Base-by-base conservation (phyloP, 225 moss, liverwort and hornwort species). In the Physcomitrellopsis africana region DNA sequence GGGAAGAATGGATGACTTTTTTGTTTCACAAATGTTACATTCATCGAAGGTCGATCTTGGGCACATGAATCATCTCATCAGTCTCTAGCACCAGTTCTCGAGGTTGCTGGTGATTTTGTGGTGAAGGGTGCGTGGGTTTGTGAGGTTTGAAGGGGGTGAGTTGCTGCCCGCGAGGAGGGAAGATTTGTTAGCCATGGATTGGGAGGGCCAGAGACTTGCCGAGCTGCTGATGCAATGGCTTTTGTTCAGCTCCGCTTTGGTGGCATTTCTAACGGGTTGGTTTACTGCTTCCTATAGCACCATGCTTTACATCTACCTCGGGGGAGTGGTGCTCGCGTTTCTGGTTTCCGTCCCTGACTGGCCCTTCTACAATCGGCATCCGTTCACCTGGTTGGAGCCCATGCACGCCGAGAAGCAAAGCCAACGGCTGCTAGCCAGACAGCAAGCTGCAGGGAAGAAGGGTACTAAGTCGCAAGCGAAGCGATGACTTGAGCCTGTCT, bases 161-260 rank as follows among this genome's bases (percentile, higher is more conserved):
- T 15, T 7, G 32, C 32, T 37, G 5, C 32, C 1, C 32, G 32
- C 32, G 32, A 37, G n/a, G 45, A 20, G 64, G 18, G 13, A 15
- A 0, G 32, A 37, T 2, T 55, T 43, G n/a, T 60, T 8, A 41
- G 68, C 60, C 37, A 97, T 97, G 97, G 97, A 97, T 81, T 97
- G 97, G 97, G 78, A 92, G 87, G 97, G 97, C 56, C 97, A 97
- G 83, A 93, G 81, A 58, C 69, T 93, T 2, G 86, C 94, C 32
- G 97, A 97, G 87, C 92, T 89, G 87, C 72, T 97, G 73, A 93
- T 97, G 91, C 94, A 97, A 69, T 97, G 92, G 53, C 37, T 90
- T 1, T 84, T 97, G 46, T 37, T 97, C 14, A 89, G 86, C 43
- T 83, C 83, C 8, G 94, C 91, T 45, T 15, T 84, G 26, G 7